Base-by-base conservation (phyloP, 768 basidiomycete genomes). In the Cystobasidium onofrii region DNA sequence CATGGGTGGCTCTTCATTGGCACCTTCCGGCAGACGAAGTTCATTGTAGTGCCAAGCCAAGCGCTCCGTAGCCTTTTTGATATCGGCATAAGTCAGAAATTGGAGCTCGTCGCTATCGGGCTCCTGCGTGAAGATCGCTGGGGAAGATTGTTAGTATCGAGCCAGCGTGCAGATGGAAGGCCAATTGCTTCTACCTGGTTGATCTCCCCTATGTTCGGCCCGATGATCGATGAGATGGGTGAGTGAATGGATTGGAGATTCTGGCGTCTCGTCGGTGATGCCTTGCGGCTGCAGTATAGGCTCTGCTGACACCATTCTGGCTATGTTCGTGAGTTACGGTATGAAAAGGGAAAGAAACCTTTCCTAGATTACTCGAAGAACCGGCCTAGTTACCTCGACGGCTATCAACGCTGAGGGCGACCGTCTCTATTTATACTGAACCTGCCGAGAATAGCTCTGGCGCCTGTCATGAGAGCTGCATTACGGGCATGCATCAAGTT, bases 211-310 rank as follows among this genome's bases (percentile, higher is more conserved):
- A 34, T 60, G 33, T 27, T 60, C 57, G 29, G 57, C 57, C 2
- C 57, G 57, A 34, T 60, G 57, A 60, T 60, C 57, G 33, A 60
- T 27, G 23, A 60, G 57, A 60, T 60, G 57, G 25, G 57, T 60
- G 29, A 60, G 33, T 6, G 57, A 60, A 34, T 60, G 57, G 25
- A 60, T 60, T 27, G 57, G 57, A 4, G 23, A 29, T 6, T 60
- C 57, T 3, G 57, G 12, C 20, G 57, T 60, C 23, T 60, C 57
- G 23, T 60, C 57, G 20, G 33, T 34, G 12, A 60, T 60, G 57
- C 57, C 57, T 60, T 60, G 57, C 57, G 57, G 57, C 57, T 60
- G 57, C 23, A 60, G 57, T 15, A 60, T 17, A 29, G 57, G 57
- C 27, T 60, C 57, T 13, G 57, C 57, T 15, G 57, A 60, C 4